phyloP scores from a whole-genome alignment of 164 flowering plant genomes.

The Vitis amurensis region DNA sequence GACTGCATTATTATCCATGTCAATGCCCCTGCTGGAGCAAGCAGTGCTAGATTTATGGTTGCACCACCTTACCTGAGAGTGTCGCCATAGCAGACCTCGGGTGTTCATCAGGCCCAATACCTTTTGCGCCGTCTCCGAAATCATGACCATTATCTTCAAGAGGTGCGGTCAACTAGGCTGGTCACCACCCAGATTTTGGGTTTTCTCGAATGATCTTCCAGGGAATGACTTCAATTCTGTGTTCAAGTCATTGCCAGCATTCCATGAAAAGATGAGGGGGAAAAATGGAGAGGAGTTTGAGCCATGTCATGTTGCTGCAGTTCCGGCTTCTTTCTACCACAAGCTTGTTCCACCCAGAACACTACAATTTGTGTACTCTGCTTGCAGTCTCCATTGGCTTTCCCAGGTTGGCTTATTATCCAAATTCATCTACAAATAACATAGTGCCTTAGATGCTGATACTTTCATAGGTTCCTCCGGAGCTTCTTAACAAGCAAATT shows the following conservation, averaged over 20 bases:
- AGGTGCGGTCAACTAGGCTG: not conserved
- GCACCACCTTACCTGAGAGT: conserved; percentile 1
- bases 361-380: conserved; percentile 17
- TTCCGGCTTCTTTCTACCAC: conserved; percentile 18
- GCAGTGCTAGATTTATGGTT: conserved; percentile 9
- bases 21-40: conserved; percentile 6
- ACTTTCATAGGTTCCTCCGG: conserved; percentile 11
- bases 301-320: conserved; percentile 2
- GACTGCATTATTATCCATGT: conserved; percentile 1
- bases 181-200: conserved; percentile 7
- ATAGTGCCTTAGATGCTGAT: not conserved
- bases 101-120: conserved; percentile 17
- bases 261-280: not conserved
- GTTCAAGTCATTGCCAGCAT: conserved; percentile 11
- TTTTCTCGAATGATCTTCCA: conserved; percentile 13
- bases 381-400: conserved; percentile 22
- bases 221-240: conserved; percentile 12
- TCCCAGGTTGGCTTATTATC: conserved; percentile 9
- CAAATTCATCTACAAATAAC: too few relatives aligned
- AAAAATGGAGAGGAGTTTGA: conserved; percentile 9
- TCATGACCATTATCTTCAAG: conserved; percentile 4
- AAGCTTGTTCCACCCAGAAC: conserved; percentile 15
- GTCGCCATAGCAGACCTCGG: conserved; percentile 18
- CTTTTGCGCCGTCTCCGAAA: not conserved
- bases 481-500: not conserved